A percentile compares a stretch with the other conserved stretches of the same genome.
Evolutionary conservation across 179 eudicot genomes (phyloP).

Genomic region (Carnegiea gigantea): DNA sequence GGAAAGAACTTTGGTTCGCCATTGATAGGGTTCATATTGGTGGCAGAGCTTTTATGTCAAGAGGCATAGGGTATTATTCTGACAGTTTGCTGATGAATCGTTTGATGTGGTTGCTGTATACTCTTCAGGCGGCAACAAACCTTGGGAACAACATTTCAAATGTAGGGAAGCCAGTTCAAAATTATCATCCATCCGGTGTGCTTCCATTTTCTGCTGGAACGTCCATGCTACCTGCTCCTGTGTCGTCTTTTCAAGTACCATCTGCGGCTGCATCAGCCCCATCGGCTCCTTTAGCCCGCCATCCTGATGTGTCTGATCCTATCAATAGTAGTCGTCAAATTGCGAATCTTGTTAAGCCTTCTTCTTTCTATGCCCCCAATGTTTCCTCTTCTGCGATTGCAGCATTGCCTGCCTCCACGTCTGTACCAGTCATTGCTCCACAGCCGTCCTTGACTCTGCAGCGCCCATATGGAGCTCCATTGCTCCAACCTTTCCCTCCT

Average conservation of each 20-base stretch:
- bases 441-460: constrained; percentile 57
- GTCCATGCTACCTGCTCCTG: constrained; percentile 23
- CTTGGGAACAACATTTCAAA: constrained; percentile 42
- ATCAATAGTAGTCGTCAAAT: constrained; percentile 36
- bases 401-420: constrained; percentile 44
- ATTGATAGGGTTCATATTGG: neutral
- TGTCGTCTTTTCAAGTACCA: constrained; percentile 27
- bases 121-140: constrained; percentile 54
- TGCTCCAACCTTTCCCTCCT: constrained; percentile 97
- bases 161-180: constrained; percentile 37
- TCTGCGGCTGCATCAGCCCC: constrained; percentile 34
- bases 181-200: constrained; percentile 34
- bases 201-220: constrained; percentile 19
- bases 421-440: constrained; percentile 50
- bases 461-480: constrained; percentile 72
- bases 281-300: constrained; percentile 41
- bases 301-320: constrained; percentile 40
- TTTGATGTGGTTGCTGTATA: constrained; percentile 14
- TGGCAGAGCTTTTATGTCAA: neutral
- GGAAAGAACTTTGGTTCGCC: neutral
- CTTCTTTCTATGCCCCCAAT: constrained; percentile 55
- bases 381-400: constrained; percentile 40
- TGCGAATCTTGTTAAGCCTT: constrained; percentile 75
- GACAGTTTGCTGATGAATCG: neutral
- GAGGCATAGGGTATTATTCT: neutral